These are phyloP conservation scores for Pseudocercospora fijiensis DNA, from an alignment of 2,329 filamentous ascomycete species.

Conservation along the genomic window DNA sequence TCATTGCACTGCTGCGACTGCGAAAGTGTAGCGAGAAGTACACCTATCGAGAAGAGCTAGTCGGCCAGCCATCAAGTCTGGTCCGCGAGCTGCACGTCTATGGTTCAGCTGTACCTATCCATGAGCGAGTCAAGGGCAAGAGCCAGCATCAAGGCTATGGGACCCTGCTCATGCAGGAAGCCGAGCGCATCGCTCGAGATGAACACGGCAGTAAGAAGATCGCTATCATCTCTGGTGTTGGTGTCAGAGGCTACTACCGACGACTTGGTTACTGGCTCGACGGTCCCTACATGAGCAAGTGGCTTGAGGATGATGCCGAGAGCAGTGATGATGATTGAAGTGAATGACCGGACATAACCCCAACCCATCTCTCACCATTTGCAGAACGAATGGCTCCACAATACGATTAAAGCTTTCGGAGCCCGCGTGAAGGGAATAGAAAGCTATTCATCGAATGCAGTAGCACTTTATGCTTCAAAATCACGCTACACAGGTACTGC, in stretches of 20 bases:
- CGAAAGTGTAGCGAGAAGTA: conserved; percentile 89
- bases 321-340: conserved; percentile 34
- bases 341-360: not conserved
- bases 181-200: conserved; percentile 87
- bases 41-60: conserved; percentile 86
- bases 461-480: not conserved
- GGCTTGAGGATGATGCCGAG: conserved; percentile 34
- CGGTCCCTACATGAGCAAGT: conserved; percentile 67
- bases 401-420: not conserved
- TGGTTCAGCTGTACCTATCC: conserved; percentile 93
- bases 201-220: conserved; percentile 95
- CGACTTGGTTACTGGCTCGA: conserved; percentile 93
- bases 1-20: conserved; percentile 84
- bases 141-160: conserved; percentile 99
- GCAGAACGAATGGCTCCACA: too few relatives aligned
- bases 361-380: not conserved
- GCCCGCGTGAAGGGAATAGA: too few relatives aligned
- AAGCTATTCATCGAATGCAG: too few relatives aligned
- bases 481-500: not conserved
- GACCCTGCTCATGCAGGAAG: conserved; percentile 95
- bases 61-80: conserved; percentile 81
- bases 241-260: conserved; percentile 90
- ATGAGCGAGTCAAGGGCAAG: conserved; percentile 90
- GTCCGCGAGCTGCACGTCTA: conserved; percentile 96
- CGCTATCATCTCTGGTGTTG: conserved; percentile 95